These are phyloP conservation scores for Fusarium tricinctum DNA, from an alignment of 2,329 filamentous ascomycete genomes.

Conservation along the genomic window DNA sequence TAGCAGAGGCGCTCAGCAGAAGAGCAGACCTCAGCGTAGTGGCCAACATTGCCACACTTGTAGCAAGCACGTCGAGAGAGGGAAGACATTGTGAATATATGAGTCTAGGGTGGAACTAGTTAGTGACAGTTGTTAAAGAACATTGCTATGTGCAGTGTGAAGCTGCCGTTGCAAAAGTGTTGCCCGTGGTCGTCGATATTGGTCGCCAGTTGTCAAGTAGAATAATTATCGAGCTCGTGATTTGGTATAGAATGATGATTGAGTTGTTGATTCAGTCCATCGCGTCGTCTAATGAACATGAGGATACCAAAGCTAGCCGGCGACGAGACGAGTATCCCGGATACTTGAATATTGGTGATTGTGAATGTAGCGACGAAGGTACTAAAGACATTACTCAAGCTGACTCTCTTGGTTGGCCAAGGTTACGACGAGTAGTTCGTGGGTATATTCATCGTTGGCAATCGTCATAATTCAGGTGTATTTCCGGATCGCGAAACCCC, in stretches of 20 bases:
- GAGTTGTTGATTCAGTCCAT: not conserved
- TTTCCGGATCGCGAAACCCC: constrained; percentile 29
- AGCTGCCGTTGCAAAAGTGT: constrained; percentile 8
- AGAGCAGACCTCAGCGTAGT: constrained; percentile 92
- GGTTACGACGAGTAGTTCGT: not conserved
- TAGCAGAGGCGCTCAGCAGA: constrained; percentile 99
- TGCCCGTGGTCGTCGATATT: not conserved
- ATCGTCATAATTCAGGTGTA: constrained; percentile 13
- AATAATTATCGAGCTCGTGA: not conserved
- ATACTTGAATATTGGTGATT: not conserved
- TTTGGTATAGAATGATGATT: not conserved
- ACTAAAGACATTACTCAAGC: not conserved
- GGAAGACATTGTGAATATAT: constrained; percentile 74
- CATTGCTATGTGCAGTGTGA: constrained; percentile 7
- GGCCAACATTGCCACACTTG: constrained; percentile 86
- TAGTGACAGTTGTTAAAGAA: constrained; percentile 11
- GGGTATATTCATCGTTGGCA: constrained; percentile 1
- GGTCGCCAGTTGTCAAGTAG: too few species aligned
- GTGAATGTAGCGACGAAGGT: not conserved
- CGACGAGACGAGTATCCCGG: not conserved
- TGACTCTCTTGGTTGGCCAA: not conserved
- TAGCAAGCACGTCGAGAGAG: constrained; percentile 87
- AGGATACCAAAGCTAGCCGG: not conserved
- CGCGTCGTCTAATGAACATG: not conserved
- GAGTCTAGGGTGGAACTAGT: constrained; percentile 29